Evolutionary conservation across 2,329 filamentous ascomycete genomes (phyloP).

Genomic region (Didymella glomerata): DNA sequence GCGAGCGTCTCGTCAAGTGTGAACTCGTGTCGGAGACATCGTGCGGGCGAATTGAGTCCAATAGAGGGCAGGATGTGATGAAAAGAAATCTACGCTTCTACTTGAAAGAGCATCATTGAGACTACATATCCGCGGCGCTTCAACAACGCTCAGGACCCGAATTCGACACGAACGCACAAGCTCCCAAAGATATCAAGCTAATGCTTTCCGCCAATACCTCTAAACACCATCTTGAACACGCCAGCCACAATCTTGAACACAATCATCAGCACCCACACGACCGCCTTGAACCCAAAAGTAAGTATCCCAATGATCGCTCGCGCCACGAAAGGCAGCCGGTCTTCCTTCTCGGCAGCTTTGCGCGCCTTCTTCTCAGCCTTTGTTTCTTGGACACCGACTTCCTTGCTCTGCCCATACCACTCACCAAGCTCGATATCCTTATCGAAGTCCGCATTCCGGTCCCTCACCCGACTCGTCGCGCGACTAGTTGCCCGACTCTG

Average conservation of each 20-base stretch:
- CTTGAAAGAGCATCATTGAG: too few species aligned
- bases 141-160: too few species aligned
- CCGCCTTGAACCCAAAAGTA: conserved; percentile 54
- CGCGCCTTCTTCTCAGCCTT: conserved; percentile 39
- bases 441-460: conserved; percentile 35
- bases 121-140: too few species aligned
- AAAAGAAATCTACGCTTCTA: not conserved
- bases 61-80: too few species aligned
- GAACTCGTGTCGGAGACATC: too few species aligned
- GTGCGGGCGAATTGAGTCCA: too few species aligned
- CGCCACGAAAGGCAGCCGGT: conserved; percentile 51
- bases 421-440: conserved; percentile 51
- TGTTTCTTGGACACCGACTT: conserved; percentile 20
- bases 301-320: conserved; percentile 52
- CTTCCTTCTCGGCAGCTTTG: conserved; percentile 43
- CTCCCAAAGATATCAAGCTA: too few species aligned
- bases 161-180: too few species aligned
- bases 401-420: conserved; percentile 45
- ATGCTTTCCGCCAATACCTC: conserved; percentile 6
- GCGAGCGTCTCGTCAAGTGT: too few species aligned
- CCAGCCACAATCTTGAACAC: conserved; percentile 54
- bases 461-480: not conserved
- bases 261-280: conserved; percentile 54
- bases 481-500: conserved; percentile 23
- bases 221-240: conserved; percentile 50